Conservation (phyloP, 306 rosid genomes). For the Cucumis cinereus region DNA sequence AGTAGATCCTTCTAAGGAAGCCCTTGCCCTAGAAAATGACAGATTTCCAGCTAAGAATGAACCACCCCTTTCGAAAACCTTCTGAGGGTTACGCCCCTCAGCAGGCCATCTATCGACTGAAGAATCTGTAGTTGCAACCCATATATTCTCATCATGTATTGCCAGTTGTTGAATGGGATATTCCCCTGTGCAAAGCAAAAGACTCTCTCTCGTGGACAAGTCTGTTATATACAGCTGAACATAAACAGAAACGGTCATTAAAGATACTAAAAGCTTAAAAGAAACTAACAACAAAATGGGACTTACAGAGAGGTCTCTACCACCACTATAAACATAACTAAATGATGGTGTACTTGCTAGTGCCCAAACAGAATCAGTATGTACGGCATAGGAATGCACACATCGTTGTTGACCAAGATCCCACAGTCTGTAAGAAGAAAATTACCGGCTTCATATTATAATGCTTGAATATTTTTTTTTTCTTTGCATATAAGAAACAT, state of each 20-base stretch:
- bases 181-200: slow-evolving; percentile 83
- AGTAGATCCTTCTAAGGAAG: slow-evolving; percentile 82
- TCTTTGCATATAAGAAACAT: no score
- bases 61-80: slow-evolving; percentile 71
- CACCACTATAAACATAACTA: slow-evolving; percentile 96
- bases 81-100: slow-evolving; percentile 74
- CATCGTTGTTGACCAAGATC: slow-evolving; percentile 99
- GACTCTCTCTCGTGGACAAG: slow-evolving; percentile 95
- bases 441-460: slow-evolving; percentile 11
- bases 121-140: slow-evolving; percentile 93
- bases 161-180: slow-evolving; percentile 82
- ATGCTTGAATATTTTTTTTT: neutral
- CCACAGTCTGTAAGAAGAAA: slow-evolving; percentile 64
- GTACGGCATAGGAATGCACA: slow-evolving; percentile 95
- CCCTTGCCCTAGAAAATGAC: slow-evolving; percentile 92
- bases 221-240: slow-evolving; percentile 89
- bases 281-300: slow-evolving; percentile 10
- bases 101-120: slow-evolving; percentile 85
- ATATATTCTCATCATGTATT: slow-evolving; percentile 61
- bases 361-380: slow-evolving; percentile 99
- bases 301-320: slow-evolving; percentile 97
- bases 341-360: slow-evolving; percentile 95
- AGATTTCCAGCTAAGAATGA: slow-evolving; percentile 93
- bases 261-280: neutral
- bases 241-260: slow-evolving; percentile 40